These are phyloP conservation scores for Cucurbita pepo DNA, from an alignment of 306 rosid species.

Conservation along the genomic window DNA sequence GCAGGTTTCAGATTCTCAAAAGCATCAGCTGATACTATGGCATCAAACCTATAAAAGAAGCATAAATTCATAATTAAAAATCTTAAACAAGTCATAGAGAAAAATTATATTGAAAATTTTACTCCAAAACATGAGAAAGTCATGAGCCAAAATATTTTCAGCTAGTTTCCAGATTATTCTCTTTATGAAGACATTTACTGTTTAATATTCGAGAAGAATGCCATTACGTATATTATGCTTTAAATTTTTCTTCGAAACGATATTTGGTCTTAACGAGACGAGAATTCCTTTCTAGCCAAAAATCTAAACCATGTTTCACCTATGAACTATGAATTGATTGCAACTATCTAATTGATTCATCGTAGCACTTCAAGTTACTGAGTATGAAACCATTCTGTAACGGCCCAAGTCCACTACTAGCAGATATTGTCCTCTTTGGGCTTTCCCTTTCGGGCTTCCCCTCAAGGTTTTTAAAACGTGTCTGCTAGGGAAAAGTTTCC, in stretches of 20 bases:
- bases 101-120: not conserved
- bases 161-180: not conserved
- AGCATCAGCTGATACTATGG: slow-evolving; percentile 91
- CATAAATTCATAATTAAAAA: slow-evolving; percentile 1
- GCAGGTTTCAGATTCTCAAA: slow-evolving; percentile 96
- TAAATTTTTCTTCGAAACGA: not conserved
- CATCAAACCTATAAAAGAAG: slow-evolving; percentile 69
- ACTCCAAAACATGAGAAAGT: not conserved
- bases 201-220: not conserved
- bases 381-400: not conserved
- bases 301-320: not conserved
- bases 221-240: not conserved
- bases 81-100: not conserved
- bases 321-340: not conserved
- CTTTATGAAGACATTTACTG: not conserved
- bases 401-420: too few species aligned
- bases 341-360: not conserved
- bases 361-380: not conserved
- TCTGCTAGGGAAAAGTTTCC: too few species aligned
- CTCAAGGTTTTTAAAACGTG: too few species aligned
- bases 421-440: too few species aligned
- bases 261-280: not conserved
- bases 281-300: not conserved
- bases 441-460: too few species aligned
- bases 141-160: not conserved